phyloP scores from a whole-genome alignment of 441 rosid genomes.

The Pelargonium cotyledonis region DNA sequence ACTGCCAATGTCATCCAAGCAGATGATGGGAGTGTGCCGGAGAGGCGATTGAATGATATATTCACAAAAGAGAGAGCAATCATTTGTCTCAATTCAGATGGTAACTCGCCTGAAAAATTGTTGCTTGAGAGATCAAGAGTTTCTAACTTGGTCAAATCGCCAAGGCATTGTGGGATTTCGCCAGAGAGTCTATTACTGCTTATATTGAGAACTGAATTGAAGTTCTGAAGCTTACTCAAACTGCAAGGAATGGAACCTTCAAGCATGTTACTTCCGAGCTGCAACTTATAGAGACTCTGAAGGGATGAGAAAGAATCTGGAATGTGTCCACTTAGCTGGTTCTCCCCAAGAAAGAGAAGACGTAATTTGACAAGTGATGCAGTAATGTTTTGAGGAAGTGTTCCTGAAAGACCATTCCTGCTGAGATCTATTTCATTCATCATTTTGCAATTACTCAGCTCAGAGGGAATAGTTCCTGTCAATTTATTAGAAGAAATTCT shows the following conservation, averaged over 20 bases:
- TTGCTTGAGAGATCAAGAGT: slow-evolving; percentile 42
- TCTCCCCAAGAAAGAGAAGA: too few species aligned
- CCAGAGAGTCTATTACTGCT: slow-evolving; percentile 33
- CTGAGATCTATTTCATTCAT: slow-evolving; percentile 32
- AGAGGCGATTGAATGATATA: slow-evolving; percentile 39
- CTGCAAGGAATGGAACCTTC: slow-evolving; percentile 35
- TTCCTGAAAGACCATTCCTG: slow-evolving; percentile 30
- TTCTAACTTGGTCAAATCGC: slow-evolving; percentile 31
- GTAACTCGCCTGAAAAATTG: slow-evolving; percentile 32
- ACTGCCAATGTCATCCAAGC: slow-evolving; percentile 25
- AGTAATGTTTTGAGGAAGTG: too few species aligned
- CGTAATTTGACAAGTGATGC: too few species aligned
- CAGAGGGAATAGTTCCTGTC: slow-evolving; percentile 30
- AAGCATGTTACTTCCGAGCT: slow-evolving; percentile 32
- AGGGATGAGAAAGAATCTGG: slow-evolving; percentile 26
- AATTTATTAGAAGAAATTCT: slow-evolving; percentile 26
- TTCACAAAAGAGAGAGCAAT: slow-evolving; percentile 33
- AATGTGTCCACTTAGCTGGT: too few species aligned
- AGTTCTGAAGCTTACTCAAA: slow-evolving; percentile 33
- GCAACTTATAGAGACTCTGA: slow-evolving; percentile 28
- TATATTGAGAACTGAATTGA: slow-evolving; percentile 35
- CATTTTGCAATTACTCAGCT: slow-evolving; percentile 23
- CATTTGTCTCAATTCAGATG: slow-evolving; percentile 32
- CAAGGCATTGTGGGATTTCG: slow-evolving; percentile 35
- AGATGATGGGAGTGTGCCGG: slow-evolving; percentile 27